These are phyloP conservation scores for Chrysochromulina tobinii DNA, from an alignment of 78 protist species.

Conservation along the genomic window DNA sequence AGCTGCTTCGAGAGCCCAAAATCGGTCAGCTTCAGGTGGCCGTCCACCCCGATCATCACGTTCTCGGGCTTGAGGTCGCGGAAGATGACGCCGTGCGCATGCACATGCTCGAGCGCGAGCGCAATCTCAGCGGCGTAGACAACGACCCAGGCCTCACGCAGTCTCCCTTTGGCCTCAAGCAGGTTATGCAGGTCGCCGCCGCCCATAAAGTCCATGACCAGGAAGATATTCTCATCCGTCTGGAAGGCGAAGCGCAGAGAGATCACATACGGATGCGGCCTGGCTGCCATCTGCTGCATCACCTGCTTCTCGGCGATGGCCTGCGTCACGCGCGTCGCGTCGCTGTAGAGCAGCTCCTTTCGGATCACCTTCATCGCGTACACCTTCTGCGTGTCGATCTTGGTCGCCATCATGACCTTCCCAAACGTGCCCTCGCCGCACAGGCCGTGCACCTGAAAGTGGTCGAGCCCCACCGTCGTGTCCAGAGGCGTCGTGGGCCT, in stretches of 20 bases:
- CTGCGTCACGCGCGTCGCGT: background rate
- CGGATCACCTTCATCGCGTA: background rate
- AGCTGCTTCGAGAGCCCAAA: background rate
- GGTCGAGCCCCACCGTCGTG: background rate
- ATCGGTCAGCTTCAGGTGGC: background rate
- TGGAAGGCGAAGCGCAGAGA: background rate
- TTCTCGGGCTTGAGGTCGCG: slow-evolving; percentile 30
- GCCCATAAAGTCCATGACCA: background rate
- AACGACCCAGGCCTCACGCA: background rate
- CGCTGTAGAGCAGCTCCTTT: background rate
- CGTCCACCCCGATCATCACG: background rate
- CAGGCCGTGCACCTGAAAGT: background rate
- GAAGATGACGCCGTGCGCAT: background rate
- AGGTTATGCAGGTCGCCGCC: background rate
- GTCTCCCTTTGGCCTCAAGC: background rate
- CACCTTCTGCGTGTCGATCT: background rate
- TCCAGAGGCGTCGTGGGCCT: background rate
- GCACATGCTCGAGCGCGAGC: background rate
- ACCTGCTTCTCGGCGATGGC: background rate
- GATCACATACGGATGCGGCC: background rate
- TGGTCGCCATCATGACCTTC: background rate
- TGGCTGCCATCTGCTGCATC: background rate
- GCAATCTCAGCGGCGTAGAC: background rate
- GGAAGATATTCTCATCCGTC: background rate
- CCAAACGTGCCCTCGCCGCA: background rate